A percentile compares a stretch with the other conserved stretches of the same genome.
Conservation (phyloP, 2,329 filamentous ascomycete species). For the Clathrospora elynae region DNA sequence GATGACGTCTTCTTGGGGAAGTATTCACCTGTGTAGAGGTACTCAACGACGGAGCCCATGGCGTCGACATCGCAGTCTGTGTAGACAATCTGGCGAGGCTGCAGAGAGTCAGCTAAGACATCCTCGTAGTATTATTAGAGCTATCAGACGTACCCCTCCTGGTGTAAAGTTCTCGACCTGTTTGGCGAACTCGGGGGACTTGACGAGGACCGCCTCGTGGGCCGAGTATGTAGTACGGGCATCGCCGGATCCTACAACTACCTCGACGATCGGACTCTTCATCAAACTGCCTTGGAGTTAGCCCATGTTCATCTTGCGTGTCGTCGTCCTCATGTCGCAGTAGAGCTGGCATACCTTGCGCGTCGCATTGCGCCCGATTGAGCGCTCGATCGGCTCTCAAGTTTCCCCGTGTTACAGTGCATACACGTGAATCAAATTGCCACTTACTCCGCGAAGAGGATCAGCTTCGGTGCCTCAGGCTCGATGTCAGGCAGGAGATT, state of each 20-base stretch:
- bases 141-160: conserved; percentile 60
- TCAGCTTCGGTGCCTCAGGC: conserved; percentile 48
- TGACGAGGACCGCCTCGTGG: conserved; percentile 75
- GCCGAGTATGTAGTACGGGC: conserved; percentile 70
- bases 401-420: not conserved
- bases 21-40: conserved; percentile 84
- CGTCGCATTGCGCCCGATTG: not conserved
- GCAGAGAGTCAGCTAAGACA: conserved; percentile 1
- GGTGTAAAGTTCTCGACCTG: conserved; percentile 66
- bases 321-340: not conserved
- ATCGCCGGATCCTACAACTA: conserved; percentile 58
- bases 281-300: conserved; percentile 49
- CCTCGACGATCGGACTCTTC: conserved; percentile 55
- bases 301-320: conserved; percentile 11
- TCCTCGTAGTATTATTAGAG: too few relatives aligned
- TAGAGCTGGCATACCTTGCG: not conserved
- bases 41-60: conserved; percentile 80
- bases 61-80: conserved; percentile 71
- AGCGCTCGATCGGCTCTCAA: not conserved
- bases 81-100: conserved; percentile 72
- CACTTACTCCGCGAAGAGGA: conserved; percentile 55
- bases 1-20: conserved; percentile 69
- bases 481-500: conserved; percentile 52
- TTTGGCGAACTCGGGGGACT: conserved; percentile 75
- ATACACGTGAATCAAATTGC: not conserved